Evolutionary conservation across 192 early-diverging fungal species (phyloP).

Genomic region (Backusella circina): DNA sequence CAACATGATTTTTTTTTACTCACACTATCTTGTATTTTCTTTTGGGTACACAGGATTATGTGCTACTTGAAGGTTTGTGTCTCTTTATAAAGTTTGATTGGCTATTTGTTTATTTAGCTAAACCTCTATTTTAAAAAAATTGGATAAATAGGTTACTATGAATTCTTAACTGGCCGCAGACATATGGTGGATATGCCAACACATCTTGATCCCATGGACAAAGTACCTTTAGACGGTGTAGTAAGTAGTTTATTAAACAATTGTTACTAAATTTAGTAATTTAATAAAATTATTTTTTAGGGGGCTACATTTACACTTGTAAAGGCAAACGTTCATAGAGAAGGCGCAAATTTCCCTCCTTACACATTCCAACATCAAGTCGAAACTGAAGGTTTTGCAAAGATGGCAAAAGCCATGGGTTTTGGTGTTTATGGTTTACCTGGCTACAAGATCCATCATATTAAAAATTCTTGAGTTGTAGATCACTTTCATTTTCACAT

Average conservation of each 20-base stretch:
- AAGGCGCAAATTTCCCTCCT: conserved; percentile 53
- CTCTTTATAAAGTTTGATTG: background rate
- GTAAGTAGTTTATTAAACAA: conserved; percentile 13
- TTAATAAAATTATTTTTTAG: conserved; percentile 4
- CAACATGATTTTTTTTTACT: background rate
- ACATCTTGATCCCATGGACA: conserved; percentile 14
- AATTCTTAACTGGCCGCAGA: conserved; percentile 28
- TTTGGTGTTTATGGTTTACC: conserved; percentile 55
- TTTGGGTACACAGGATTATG: conserved; percentile 20
- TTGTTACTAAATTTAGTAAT: background rate
- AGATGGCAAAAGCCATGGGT: conserved; percentile 54
- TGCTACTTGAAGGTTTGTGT: conserved; percentile 27
- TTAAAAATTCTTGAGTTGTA: conserved; percentile 20
- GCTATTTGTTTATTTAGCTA: background rate
- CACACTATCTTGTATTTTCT: background rate
- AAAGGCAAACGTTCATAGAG: conserved; percentile 52
- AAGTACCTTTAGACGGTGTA: conserved; percentile 57
- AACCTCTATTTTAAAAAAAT: background rate
- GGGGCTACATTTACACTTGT: conserved; percentile 56
- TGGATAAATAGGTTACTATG: conserved; percentile 23
- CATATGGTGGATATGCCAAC: conserved; percentile 31
- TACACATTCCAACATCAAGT: conserved; percentile 55
- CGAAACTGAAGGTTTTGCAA: conserved; percentile 61
- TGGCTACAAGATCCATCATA: conserved; percentile 50
- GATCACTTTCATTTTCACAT: background rate